Conservation (phyloP, 495 filamentous ascomycete species). For the Neurospora tetraspora region DNA sequence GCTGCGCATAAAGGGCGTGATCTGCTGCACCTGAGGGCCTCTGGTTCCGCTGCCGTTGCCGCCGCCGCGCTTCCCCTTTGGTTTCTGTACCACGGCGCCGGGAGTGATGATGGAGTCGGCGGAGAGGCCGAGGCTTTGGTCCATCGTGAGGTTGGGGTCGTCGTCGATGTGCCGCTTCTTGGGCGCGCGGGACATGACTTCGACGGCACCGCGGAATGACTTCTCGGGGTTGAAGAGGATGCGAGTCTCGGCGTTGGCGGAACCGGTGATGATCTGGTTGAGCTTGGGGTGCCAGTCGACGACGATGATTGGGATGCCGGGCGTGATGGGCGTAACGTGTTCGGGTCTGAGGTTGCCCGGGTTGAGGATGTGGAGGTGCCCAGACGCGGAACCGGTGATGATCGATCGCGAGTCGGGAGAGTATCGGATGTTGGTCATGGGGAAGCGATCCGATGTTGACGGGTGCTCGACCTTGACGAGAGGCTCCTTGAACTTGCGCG, state of each 20-base stretch:
- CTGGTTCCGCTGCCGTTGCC: slow-evolving; percentile 64
- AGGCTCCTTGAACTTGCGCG: slow-evolving; percentile 85
- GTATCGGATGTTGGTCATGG: slow-evolving; percentile 80
- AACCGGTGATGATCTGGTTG: slow-evolving; percentile 93
- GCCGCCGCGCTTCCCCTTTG: slow-evolving; percentile 35
- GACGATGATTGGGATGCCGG: slow-evolving; percentile 68
- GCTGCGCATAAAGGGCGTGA: slow-evolving; percentile 84
- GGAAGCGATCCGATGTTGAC: slow-evolving; percentile 74
- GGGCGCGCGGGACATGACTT: slow-evolving; percentile 85
- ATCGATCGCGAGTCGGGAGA: slow-evolving; percentile 72
- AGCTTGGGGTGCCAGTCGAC: slow-evolving; percentile 89
- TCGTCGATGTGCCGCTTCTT: slow-evolving; percentile 94
- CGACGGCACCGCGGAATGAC: slow-evolving; percentile 71
- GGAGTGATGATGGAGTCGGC: slow-evolving; percentile 72
- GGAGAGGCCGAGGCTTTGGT: slow-evolving; percentile 65
- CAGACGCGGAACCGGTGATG: slow-evolving; percentile 78
- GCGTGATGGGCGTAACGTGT: slow-evolving; percentile 74
- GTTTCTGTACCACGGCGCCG: slow-evolving; percentile 33
- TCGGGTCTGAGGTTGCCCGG: slow-evolving; percentile 78
- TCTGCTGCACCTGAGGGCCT: slow-evolving; percentile 68
- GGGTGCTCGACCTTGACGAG: slow-evolving; percentile 67
- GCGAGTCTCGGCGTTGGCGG: slow-evolving; percentile 78
- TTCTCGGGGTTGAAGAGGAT: slow-evolving; percentile 81
- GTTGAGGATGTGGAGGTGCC: slow-evolving; percentile 87
- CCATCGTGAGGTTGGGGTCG: slow-evolving; percentile 73